Evolutionary conservation across 1,284 basidiomycete species (phyloP).

Genomic region (Melampsora americana): DNA sequence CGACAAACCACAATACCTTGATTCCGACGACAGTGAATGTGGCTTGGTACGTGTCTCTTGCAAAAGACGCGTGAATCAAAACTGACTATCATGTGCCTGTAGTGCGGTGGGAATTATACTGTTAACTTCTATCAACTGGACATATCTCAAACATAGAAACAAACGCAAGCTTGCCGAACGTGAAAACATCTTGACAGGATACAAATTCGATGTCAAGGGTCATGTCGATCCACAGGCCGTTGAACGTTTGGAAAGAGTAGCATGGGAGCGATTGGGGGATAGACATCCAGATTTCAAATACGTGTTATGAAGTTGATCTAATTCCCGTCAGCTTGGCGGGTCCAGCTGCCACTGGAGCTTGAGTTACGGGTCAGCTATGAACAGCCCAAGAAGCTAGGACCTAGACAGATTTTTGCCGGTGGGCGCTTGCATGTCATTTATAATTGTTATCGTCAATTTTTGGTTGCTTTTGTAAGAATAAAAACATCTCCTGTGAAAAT

Average conservation of each 20-base stretch:
- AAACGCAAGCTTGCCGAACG: neutral
- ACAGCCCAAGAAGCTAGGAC: no score
- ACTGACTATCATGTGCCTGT: neutral
- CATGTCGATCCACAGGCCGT: neutral
- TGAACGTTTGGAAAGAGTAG: neutral
- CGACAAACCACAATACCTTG: constrained; percentile 8
- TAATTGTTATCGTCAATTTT: no score
- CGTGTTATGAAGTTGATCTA: neutral
- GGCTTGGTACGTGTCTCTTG: neutral
- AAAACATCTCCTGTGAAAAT: no score
- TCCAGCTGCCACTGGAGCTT: no score
- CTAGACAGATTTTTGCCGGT: no score
- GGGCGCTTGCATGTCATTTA: no score
- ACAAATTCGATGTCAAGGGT: neutral
- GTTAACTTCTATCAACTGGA: neutral
- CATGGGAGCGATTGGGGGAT: constrained; percentile 27
- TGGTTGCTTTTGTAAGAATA: no score
- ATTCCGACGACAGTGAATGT: constrained; percentile 19
- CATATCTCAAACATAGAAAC: neutral
- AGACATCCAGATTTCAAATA: constrained; percentile 24
- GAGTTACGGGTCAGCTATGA: no score
- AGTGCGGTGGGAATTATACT: constrained; percentile 24
- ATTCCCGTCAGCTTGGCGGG: no score
- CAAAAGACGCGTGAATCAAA: neutral
- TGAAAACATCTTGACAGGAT: neutral